Conservation (phyloP, 352 stramenopile species). For the Pythium scleroteichum region DNA sequence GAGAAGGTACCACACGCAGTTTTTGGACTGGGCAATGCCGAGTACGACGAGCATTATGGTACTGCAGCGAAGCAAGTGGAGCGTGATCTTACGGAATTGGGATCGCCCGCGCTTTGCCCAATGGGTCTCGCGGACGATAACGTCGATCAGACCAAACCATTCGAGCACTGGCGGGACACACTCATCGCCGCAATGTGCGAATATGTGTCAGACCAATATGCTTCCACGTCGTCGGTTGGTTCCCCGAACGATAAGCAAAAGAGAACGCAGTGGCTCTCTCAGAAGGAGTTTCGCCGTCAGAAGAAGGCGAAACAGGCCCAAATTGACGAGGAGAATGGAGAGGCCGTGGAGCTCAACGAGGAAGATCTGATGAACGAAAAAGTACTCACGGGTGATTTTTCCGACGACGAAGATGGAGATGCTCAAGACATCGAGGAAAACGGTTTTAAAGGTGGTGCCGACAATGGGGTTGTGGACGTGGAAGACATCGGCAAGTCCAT, state of each 20-base stretch:
- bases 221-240: constrained; percentile 20
- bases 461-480: constrained; percentile 75
- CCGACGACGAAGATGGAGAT: constrained; percentile 66
- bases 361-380: constrained; percentile 88
- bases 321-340: constrained; percentile 46
- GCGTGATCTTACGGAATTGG: constrained; percentile 54
- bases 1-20: constrained; percentile 70
- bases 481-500: constrained; percentile 88
- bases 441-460: constrained; percentile 31
- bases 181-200: constrained; percentile 79
- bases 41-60: constrained; percentile 89
- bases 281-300: constrained; percentile 84
- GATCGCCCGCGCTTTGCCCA: constrained; percentile 58
- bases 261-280: constrained; percentile 58
- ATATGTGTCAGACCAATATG: constrained; percentile 49
- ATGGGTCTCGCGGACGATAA: constrained; percentile 82
- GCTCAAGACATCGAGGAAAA: constrained; percentile 22
- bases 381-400: constrained; percentile 71
- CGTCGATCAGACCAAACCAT: constrained; percentile 80
- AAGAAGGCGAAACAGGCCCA: constrained; percentile 76
- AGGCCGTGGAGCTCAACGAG: constrained; percentile 69
- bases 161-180: constrained; percentile 82
- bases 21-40: constrained; percentile 84
- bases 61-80: constrained; percentile 80
- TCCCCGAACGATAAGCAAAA: constrained; percentile 11